phyloP scores from a whole-genome alignment of 805 yeast species.

The Candida silvatica region DNA sequence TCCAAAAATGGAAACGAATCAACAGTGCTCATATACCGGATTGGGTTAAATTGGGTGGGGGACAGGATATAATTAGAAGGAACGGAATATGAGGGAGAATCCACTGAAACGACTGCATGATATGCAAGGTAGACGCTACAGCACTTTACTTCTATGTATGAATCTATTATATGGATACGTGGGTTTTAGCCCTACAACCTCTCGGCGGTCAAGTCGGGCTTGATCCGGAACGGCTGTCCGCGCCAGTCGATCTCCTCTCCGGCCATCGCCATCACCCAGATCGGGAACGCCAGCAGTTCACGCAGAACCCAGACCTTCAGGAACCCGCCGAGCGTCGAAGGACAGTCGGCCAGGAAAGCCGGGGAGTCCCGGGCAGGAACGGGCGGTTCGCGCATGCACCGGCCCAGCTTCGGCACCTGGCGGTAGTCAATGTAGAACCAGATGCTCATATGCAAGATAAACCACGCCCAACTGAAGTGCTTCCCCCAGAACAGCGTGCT shows the following conservation, averaged over 20 bases:
- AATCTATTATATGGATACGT: too few relatives aligned
- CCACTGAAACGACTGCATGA: too few relatives aligned
- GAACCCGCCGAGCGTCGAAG: conserved; percentile 11
- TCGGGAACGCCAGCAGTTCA: conserved; percentile 70
- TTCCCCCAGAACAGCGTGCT: conserved; percentile 31
- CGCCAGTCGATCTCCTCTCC: conserved; percentile 79
- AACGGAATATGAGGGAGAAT: too few relatives aligned
- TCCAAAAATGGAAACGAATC: too few relatives aligned
- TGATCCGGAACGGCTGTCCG: conserved; percentile 64
- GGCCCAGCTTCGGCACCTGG: conserved; percentile 42
- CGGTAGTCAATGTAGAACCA: conserved; percentile 63
- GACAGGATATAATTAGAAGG: too few relatives aligned
- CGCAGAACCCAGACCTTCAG: conserved; percentile 54
- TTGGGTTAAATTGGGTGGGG: too few relatives aligned
- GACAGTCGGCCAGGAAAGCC: conserved; percentile 4
- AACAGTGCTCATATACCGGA: too few relatives aligned
- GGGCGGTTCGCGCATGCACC: conserved; percentile 8
- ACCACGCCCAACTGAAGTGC: conserved; percentile 28
- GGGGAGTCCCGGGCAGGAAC: conserved; percentile 6
- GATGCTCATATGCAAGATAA: conserved; percentile 41
- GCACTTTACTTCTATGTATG: too few relatives aligned
- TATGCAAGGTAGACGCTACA: too few relatives aligned
- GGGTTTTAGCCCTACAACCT: conserved; percentile 1
- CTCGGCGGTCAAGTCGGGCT: conserved; percentile 70
- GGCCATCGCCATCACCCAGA: conserved; percentile 73